Evolutionary conservation across 192 early-diverging fungal species (phyloP).

Genomic region (Coemansia sp.): DNA sequence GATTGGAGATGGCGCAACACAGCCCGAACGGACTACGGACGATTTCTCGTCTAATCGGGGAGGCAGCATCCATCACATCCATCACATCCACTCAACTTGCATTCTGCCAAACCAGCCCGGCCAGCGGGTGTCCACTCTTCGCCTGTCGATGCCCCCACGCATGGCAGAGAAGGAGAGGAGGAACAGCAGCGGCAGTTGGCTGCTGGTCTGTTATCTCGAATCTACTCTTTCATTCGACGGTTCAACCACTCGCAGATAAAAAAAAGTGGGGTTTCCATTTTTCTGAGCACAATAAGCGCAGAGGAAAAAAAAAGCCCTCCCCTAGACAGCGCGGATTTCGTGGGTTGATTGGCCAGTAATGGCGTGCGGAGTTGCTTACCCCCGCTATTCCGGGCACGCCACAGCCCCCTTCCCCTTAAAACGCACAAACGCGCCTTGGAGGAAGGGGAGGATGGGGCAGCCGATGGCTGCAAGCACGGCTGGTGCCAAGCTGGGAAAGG

Average conservation of each 20-base stretch:
- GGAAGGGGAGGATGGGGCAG: not conserved
- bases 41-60: not conserved
- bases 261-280: no score
- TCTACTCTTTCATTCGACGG: no score
- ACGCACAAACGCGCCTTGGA: not conserved
- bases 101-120: no score
- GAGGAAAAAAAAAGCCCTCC: not conserved
- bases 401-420: not conserved
- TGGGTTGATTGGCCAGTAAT: conserved; percentile 7
- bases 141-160: no score
- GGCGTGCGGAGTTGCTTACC: conserved; percentile 1
- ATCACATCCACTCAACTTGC: no score
- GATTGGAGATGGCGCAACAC: not conserved
- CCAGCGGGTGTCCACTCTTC: no score
- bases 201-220: no score
- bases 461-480: not conserved
- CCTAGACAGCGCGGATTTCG: conserved; percentile 4
- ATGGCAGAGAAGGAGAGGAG: no score
- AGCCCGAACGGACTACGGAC: conserved; percentile 11
- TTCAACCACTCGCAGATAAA: no score
- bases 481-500: no score
- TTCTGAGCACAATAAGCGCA: not conserved
- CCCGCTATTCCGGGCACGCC: conserved; percentile 1
- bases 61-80: no score
- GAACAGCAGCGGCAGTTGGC: no score